These are phyloP conservation scores for Cystobasidiaceae sp. DNA, from an alignment of 1,284 basidiomycete species.

Conservation along the genomic window DNA sequence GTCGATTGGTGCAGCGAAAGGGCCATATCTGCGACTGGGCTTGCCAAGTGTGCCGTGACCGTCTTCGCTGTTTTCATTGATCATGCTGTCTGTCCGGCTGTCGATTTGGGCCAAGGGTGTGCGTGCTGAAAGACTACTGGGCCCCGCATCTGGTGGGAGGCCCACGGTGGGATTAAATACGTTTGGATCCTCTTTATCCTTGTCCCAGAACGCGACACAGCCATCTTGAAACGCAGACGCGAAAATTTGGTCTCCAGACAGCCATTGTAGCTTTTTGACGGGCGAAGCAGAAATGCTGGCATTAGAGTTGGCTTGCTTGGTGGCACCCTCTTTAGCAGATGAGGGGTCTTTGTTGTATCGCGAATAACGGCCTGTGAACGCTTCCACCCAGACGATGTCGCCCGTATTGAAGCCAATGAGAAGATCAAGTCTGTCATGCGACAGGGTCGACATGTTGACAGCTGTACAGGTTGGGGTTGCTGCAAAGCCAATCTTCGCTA, in stretches of 20 bases:
- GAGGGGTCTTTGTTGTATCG: conserved; percentile 69
- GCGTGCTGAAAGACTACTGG: not conserved
- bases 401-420: conserved; percentile 89
- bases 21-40: conserved; percentile 45
- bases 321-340: not conserved
- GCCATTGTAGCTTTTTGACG: conserved; percentile 27
- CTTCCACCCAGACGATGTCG: conserved; percentile 87
- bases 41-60: conserved; percentile 54
- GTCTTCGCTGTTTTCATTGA: conserved; percentile 2
- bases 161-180: not conserved
- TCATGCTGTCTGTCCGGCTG: not conserved
- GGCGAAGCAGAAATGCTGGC: conserved; percentile 6
- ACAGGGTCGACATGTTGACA: conserved; percentile 71
- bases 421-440: conserved; percentile 73
- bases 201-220: conserved; percentile 78
- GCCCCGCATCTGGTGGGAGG: conserved; percentile 1
- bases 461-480: conserved; percentile 82
- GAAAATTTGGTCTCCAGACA: conserved; percentile 54
- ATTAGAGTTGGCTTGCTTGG: not conserved
- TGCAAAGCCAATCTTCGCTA: conserved; percentile 78
- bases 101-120: not conserved
- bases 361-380: conserved; percentile 59
- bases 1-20: not conserved
- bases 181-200: conserved; percentile 68
- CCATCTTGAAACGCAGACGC: conserved; percentile 88